Percentiles rank a stretch among this genome's conserved stretches.
Evolutionary conservation across 228 moss, liverwort and hornwort species (phyloP).

Genomic region (Sphagnum magellanicum): DNA sequence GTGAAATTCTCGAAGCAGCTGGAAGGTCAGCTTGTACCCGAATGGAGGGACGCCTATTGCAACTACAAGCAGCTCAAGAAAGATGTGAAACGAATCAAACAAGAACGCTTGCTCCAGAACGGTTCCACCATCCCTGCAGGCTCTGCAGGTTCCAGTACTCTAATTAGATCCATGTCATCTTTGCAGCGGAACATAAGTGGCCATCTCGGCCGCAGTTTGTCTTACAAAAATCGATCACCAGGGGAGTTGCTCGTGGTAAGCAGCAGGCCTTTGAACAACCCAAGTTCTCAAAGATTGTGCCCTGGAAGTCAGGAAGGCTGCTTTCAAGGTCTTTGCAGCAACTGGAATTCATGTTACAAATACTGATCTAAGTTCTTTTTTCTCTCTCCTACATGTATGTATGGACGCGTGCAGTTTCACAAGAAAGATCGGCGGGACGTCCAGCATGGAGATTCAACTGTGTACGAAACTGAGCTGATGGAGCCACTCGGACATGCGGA

Average conservation of each 20-base stretch:
- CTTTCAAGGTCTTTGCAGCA: too few relatives aligned
- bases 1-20: conserved; percentile 96
- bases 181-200: too few relatives aligned
- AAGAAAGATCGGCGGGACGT: conserved; percentile 14
- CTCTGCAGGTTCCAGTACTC: conserved; percentile 12
- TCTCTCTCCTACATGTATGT: too few relatives aligned
- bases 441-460: conserved; percentile 5
- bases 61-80: conserved; percentile 82
- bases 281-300: too few relatives aligned
- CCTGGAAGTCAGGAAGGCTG: too few relatives aligned
- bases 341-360: too few relatives aligned
- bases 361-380: too few relatives aligned
- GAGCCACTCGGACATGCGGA: conserved; percentile 31
- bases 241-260: too few relatives aligned
- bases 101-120: conserved; percentile 13
- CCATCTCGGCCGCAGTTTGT: too few relatives aligned
- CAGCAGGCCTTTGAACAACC: too few relatives aligned
- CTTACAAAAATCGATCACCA: too few relatives aligned
- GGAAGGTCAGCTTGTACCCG: conserved; percentile 79
- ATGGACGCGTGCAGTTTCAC: conserved; percentile 7
- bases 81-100: conserved; percentile 59
- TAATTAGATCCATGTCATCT: too few relatives aligned
- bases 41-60: conserved; percentile 86
- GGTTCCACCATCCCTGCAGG: conserved; percentile 15
- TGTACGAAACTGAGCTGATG: conserved; percentile 20